Base-by-base conservation (phyloP, 495 filamentous ascomycete species). In the Neohortaea acidophila region DNA sequence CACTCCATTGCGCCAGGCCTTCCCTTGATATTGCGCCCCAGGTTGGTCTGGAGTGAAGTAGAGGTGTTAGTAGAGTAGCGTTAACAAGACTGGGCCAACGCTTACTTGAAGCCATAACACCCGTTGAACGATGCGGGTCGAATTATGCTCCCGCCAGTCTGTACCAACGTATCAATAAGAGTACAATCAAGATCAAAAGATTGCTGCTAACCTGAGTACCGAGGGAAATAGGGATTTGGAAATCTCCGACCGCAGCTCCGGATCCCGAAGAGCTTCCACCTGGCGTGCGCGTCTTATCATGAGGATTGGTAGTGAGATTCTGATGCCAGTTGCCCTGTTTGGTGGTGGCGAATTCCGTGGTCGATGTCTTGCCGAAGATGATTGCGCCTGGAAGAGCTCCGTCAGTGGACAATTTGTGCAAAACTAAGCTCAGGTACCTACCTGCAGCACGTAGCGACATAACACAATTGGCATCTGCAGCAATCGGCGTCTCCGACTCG, bases 101-200 rank as follows among this genome's bases (percentile, higher is more conserved):
- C 34, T 26, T 22, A 37, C 47, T 75, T 76, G 19, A 73, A 48
- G 2, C 59, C 66, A 42, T 64, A 73, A 13, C 67, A 58, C 21
- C 68, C 67, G 37, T 67, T 69, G 51, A 64, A 74, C 0, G 66
- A 70, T 3, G 50, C 69, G 0, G 72, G 72, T 1, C 69, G 62
- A 29, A 57, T 45, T 7, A 44, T 51, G 21, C 57, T 62, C 0
- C 68, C 68, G 8, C 61, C 65, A 0, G 67, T 72, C 50, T 72
- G 68, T n/a, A n/a, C n/a, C n/a, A n/a, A n/a, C n/a, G n/a, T n/a
- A n/a, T 27, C 24, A n/a, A 27, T 27, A 7, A 27, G 24, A 7
- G 24, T 7, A n/a, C 8, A 27, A 7, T 27, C 24, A n/a, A 27
- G 7, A 27, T 27, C 8, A 27, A 7, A n/a, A 27, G 7, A n/a